Conservation (phyloP, 2,329 filamentous ascomycete genomes). For the Colletotrichum theobromicola region DNA sequence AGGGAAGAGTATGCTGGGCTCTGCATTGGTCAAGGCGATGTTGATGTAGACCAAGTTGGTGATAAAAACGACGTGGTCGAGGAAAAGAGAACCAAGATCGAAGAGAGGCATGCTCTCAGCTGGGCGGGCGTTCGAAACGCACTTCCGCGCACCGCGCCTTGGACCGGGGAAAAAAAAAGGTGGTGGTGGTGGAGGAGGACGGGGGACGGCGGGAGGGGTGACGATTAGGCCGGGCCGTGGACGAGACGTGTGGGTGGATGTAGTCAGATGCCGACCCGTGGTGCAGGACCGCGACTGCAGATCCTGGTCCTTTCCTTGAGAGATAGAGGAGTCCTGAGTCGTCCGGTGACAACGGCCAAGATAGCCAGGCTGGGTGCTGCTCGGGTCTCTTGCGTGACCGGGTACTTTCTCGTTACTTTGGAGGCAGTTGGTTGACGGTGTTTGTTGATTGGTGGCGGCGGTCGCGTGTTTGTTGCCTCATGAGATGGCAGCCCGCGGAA, state of each 20-base stretch:
- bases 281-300: constrained; percentile 2
- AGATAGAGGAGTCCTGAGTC: neutral
- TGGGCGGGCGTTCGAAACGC: constrained; percentile 9
- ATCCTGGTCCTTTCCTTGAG: constrained; percentile 15
- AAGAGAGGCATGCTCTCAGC: constrained; percentile 50
- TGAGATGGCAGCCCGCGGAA: neutral
- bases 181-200: neutral
- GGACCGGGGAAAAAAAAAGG: neutral
- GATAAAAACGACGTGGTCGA: constrained; percentile 58
- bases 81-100: constrained; percentile 56
- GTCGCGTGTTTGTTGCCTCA: neutral
- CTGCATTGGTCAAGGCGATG: constrained; percentile 53
- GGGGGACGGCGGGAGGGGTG: neutral
- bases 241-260: neutral
- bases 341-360: constrained; percentile 9
- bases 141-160: neutral
- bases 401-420: neutral
- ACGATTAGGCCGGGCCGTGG: neutral
- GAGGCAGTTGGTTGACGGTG: neutral
- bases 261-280: constrained; percentile 19
- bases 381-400: neutral
- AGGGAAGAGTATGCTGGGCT: constrained; percentile 49
- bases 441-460: neutral
- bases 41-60: constrained; percentile 59
- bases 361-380: neutral